Evolutionary conservation across 139 green algal species (phyloP).

Genomic region (Chlamydomonas incerta): DNA sequence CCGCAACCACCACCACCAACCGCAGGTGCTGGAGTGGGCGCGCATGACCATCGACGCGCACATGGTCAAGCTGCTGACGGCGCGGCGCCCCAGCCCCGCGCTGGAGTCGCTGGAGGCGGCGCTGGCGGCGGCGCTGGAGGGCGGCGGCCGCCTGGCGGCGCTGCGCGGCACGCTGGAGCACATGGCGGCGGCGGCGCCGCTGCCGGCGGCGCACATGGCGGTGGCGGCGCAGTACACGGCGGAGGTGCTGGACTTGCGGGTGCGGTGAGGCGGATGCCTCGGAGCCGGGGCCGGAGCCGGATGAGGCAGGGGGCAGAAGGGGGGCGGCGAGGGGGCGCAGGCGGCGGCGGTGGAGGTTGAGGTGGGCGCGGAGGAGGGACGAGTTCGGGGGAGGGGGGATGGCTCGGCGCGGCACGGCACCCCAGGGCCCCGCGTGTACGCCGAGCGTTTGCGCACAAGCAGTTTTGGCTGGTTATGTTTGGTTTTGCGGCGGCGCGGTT

Average conservation of each 20-base stretch:
- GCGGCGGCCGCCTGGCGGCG: conserved; percentile 31
- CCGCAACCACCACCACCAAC: not conserved
- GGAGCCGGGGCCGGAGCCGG: not conserved
- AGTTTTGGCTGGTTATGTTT: too few relatives aligned
- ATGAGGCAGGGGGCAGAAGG: not conserved
- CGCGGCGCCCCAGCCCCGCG: conserved; percentile 19
- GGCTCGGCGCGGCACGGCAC: too few relatives aligned
- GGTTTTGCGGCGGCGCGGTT: too few relatives aligned
- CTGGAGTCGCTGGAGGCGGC: conserved; percentile 30
- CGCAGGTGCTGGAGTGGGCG: conserved; percentile 61
- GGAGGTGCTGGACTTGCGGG: conserved; percentile 61
- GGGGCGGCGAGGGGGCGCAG: too few relatives aligned
- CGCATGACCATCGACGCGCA: conserved; percentile 59
- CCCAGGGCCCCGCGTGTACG: too few relatives aligned
- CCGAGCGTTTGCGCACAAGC: too few relatives aligned
- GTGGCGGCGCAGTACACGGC: conserved; percentile 62
- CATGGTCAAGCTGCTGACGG: conserved; percentile 53
- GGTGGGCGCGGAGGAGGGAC: too few relatives aligned
- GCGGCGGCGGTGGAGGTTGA: too few relatives aligned
- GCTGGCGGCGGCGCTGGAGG: conserved; percentile 16
- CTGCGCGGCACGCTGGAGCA: conserved; percentile 59
- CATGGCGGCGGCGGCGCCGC: conserved; percentile 33
- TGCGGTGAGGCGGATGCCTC: not conserved
- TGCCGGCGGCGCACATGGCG: conserved; percentile 58
- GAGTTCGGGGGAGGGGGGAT: too few relatives aligned